phyloP scores from a whole-genome alignment of 768 basidiomycete species.

The Mycena indigotica region DNA sequence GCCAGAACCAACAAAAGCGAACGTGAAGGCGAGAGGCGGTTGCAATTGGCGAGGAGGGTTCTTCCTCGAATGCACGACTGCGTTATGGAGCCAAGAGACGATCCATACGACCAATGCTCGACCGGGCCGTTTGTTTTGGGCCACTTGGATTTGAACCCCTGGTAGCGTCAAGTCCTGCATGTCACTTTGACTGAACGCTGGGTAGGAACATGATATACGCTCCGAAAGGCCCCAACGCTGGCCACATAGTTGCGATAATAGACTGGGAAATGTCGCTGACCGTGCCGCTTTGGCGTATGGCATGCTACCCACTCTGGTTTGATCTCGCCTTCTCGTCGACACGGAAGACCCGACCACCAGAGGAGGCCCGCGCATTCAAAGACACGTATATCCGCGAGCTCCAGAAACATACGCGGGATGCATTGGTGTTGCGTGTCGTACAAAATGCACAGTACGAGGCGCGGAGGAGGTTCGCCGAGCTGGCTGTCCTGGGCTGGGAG shows the following conservation, averaged over 20 bases:
- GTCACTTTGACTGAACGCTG: neutral
- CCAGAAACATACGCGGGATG: constrained; percentile 21
- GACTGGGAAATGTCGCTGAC: constrained; percentile 28
- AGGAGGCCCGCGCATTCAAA: constrained; percentile 24
- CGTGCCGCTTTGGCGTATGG: constrained; percentile 26
- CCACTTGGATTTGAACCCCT: constrained; percentile 25
- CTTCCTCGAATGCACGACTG: constrained; percentile 22
- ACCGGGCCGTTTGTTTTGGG: constrained; percentile 26
- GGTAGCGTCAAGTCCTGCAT: too few species aligned
- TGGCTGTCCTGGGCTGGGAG: constrained; percentile 25
- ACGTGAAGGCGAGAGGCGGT: constrained; percentile 6
- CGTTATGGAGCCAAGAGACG: constrained; percentile 18
- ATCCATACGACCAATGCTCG: constrained; percentile 24
- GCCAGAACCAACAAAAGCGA: neutral
- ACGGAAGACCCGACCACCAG: constrained; percentile 6
- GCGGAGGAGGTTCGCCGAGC: constrained; percentile 21
- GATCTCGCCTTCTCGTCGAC: constrained; percentile 3
- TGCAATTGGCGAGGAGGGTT: constrained; percentile 14
- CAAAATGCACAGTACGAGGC: constrained; percentile 25
- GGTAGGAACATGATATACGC: constrained; percentile 25
- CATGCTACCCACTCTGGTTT: constrained; percentile 28
- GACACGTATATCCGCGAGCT: constrained; percentile 27
- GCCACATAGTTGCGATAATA: constrained; percentile 23
- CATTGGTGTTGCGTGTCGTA: constrained; percentile 23
- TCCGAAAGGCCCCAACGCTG: constrained; percentile 23